These are phyloP conservation scores for Trichosanthes truncata DNA, from an alignment of 306 rosid genomes.

Conservation along the genomic window DNA sequence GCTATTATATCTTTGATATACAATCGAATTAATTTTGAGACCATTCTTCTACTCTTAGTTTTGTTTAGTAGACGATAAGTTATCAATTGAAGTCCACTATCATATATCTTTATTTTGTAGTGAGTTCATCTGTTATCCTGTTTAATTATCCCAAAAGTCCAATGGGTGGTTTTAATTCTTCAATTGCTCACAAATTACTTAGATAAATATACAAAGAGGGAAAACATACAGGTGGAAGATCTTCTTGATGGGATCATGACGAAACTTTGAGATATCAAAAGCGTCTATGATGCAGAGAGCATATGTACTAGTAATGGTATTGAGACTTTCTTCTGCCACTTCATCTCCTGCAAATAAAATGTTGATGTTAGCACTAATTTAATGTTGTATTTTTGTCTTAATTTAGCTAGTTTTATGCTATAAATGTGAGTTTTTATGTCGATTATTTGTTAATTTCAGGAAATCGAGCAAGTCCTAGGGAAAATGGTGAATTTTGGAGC, in stretches of 20 bases:
- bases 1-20: too few relatives aligned
- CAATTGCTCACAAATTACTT: neutral
- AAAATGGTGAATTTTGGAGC: too few relatives aligned
- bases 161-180: neutral
- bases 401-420: too few relatives aligned
- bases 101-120: neutral
- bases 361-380: too few relatives aligned
- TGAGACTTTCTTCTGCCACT: constrained; percentile 19
- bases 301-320: constrained; percentile 1
- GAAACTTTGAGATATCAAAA: constrained; percentile 45
- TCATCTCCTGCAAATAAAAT: constrained; percentile 41
- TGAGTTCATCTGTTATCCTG: neutral
- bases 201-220: neutral
- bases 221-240: constrained; percentile 44
- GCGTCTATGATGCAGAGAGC: constrained; percentile 45
- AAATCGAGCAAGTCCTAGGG: too few relatives aligned
- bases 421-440: too few relatives aligned
- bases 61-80: neutral
- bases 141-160: neutral
- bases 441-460: too few relatives aligned
- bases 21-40: too few relatives aligned
- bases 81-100: neutral
- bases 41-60: too few relatives aligned
- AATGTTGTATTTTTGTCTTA: too few relatives aligned
- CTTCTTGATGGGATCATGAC: constrained; percentile 61